Conservation (phyloP, 1,284 basidiomycete species). For the Rhodotorula sp. region DNA sequence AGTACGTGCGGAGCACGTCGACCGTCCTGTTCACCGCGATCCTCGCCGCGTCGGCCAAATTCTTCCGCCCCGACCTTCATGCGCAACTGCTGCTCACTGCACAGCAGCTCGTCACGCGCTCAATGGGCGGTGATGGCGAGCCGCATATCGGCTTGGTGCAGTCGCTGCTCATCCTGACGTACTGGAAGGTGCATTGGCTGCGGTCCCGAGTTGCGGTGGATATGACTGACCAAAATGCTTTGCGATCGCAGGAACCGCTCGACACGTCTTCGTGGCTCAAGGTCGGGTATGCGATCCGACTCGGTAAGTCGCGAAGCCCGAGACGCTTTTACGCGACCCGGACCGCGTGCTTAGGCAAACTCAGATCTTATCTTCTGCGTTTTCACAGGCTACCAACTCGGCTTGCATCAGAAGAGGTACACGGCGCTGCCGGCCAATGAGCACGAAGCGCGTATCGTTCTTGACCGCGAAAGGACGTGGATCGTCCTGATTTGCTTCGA, state of each 20-base stretch:
- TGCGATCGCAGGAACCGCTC: constrained; percentile 15
- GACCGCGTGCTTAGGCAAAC: background rate
- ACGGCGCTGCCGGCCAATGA: constrained; percentile 13
- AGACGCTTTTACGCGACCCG: background rate
- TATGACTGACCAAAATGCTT: background rate
- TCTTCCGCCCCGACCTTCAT: constrained; percentile 71
- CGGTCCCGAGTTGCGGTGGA: background rate
- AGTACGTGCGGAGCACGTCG: constrained; percentile 64
- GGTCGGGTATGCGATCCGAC: constrained; percentile 27
- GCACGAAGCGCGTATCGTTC: constrained; percentile 20
- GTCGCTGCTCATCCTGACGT: constrained; percentile 77
- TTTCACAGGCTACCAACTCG: constrained; percentile 10
- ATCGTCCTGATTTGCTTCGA: constrained; percentile 25
- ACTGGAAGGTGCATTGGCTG: constrained; percentile 72
- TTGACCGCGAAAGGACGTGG: constrained; percentile 30
- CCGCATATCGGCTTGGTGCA: constrained; percentile 78
- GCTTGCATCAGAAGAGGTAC: constrained; percentile 16
- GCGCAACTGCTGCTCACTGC: constrained; percentile 65
- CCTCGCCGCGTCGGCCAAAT: constrained; percentile 79
- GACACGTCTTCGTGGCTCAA: constrained; percentile 35
- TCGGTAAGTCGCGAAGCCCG: background rate
- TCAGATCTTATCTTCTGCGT: background rate
- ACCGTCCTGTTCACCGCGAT: constrained; percentile 78
- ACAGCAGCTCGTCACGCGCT: constrained; percentile 66
- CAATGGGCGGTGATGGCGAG: constrained; percentile 71